These are phyloP conservation scores for Lachnellula willkommii DNA, from an alignment of 2,329 filamentous ascomycete genomes.

Conservation along the genomic window DNA sequence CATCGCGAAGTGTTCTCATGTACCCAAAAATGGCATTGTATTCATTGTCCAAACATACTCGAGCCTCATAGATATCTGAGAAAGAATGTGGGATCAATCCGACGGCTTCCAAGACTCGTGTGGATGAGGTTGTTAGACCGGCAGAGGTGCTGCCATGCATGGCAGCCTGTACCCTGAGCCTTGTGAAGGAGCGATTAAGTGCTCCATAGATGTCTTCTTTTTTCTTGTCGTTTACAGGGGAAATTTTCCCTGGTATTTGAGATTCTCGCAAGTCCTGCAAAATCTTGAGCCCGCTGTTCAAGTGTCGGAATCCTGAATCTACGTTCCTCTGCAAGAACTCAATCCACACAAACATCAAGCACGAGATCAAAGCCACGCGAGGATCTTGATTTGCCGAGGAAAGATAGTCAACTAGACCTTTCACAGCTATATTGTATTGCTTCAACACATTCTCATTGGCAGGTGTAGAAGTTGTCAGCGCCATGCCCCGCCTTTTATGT, in stretches of 20 bases:
- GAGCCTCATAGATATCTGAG: conserved; percentile 9
- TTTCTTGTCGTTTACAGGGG: background rate
- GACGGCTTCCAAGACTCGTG: background rate
- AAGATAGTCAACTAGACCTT: conserved; percentile 5
- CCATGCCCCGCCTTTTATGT: background rate
- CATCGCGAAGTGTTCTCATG: conserved; percentile 5
- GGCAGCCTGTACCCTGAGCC: conserved; percentile 4
- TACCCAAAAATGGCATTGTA: conserved; percentile 9
- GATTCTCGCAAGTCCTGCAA: background rate
- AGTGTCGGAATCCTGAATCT: conserved; percentile 7
- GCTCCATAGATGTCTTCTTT: conserved; percentile 3
- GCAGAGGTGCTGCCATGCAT: conserved; percentile 2
- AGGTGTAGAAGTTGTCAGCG: conserved; percentile 15
- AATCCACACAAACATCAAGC: conserved; percentile 18
- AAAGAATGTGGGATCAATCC: background rate
- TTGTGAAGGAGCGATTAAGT: conserved; percentile 2
- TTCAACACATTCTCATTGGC: conserved; percentile 19
- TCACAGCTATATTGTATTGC: conserved; percentile 14
- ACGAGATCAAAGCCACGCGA: conserved; percentile 7
- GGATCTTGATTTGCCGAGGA: conserved; percentile 4
- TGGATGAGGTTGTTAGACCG: background rate
- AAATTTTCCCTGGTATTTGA: background rate
- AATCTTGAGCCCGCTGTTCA: conserved; percentile 12
- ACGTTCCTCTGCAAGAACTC: conserved; percentile 13
- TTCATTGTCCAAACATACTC: conserved; percentile 9